Evolutionary conservation across 2,329 filamentous ascomycete genomes (phyloP).

Genomic region (Plectosphaerella plurivora): DNA sequence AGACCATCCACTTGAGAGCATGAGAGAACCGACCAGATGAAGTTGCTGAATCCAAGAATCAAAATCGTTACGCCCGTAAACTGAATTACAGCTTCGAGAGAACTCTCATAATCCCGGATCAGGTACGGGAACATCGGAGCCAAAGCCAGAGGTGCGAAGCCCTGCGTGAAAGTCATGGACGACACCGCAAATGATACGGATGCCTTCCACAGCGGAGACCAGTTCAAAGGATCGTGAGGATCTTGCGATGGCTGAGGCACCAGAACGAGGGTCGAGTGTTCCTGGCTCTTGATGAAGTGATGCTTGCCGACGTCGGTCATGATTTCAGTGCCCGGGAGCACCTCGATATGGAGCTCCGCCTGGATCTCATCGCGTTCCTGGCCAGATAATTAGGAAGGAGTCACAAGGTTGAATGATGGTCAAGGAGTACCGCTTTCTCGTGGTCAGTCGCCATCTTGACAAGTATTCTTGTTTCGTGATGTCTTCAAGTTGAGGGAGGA

Average conservation of each 20-base stretch:
- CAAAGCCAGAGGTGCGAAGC: slow-evolving; percentile 34
- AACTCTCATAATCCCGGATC: slow-evolving; percentile 49
- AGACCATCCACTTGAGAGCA: too few species aligned
- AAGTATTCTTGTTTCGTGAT: too few species aligned
- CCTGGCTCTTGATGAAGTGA: slow-evolving; percentile 56
- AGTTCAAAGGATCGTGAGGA: slow-evolving; percentile 44
- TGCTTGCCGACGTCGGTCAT: slow-evolving; percentile 52
- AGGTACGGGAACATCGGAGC: slow-evolving; percentile 56
- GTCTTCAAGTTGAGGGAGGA: too few species aligned
- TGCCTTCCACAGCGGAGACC: slow-evolving; percentile 41
- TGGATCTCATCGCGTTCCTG: too few species aligned
- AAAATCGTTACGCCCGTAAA: slow-evolving; percentile 44
- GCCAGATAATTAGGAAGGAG: too few species aligned
- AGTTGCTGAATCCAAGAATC: slow-evolving; percentile 44
- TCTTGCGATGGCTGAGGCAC: slow-evolving; percentile 43
- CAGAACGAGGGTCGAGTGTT: slow-evolving; percentile 38
- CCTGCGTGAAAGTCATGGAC: slow-evolving; percentile 34
- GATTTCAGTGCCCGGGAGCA: slow-evolving; percentile 28
- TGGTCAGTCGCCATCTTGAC: too few species aligned
- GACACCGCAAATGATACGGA: slow-evolving; percentile 23
- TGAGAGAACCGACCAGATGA: slow-evolving; percentile 34
- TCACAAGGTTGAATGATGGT: too few species aligned
- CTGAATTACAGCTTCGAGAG: slow-evolving; percentile 44
- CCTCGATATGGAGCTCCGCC: too few species aligned
- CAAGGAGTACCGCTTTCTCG: too few species aligned